phyloP scores from a whole-genome alignment of 805 yeast species.

The Candida michaelii region DNA sequence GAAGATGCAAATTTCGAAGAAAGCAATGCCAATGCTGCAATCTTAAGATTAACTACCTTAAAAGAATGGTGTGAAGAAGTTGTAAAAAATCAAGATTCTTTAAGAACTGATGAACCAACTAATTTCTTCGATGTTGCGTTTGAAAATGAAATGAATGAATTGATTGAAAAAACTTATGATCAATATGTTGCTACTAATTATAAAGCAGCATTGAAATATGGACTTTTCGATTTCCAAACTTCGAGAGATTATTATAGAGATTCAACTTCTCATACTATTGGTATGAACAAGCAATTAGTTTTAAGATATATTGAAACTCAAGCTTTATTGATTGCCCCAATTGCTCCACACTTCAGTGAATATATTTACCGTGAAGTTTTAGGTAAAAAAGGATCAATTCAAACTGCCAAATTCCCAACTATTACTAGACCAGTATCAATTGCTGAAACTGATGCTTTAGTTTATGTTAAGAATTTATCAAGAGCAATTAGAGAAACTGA shows the following conservation, averaged over 20 bases:
- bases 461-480: constrained; percentile 73
- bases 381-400: constrained; percentile 64
- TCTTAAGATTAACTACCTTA: constrained; percentile 84
- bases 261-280: constrained; percentile 48
- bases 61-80: constrained; percentile 95
- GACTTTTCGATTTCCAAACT: constrained; percentile 91
- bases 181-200: constrained; percentile 73
- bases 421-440: constrained; percentile 65
- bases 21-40: constrained; percentile 94
- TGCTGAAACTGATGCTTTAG: constrained; percentile 64
- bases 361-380: constrained; percentile 83
- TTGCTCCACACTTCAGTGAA: constrained; percentile 96
- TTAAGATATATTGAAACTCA: constrained; percentile 83
- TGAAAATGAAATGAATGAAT: constrained; percentile 86
- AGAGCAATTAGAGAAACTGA: constrained; percentile 92
- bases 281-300: constrained; percentile 84
- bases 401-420: constrained; percentile 77
- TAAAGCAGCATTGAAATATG: constrained; percentile 86
- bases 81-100: constrained; percentile 47
- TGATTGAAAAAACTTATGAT: constrained; percentile 71
- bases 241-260: constrained; percentile 97
- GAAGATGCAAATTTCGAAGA: constrained; percentile 99
- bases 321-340: constrained; percentile 79
- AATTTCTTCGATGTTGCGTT: constrained; percentile 83
- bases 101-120: constrained; percentile 51